Evolutionary conservation across 2,329 filamentous ascomycete genomes (phyloP).

Genomic region (Paramyrothecium sp.): DNA sequence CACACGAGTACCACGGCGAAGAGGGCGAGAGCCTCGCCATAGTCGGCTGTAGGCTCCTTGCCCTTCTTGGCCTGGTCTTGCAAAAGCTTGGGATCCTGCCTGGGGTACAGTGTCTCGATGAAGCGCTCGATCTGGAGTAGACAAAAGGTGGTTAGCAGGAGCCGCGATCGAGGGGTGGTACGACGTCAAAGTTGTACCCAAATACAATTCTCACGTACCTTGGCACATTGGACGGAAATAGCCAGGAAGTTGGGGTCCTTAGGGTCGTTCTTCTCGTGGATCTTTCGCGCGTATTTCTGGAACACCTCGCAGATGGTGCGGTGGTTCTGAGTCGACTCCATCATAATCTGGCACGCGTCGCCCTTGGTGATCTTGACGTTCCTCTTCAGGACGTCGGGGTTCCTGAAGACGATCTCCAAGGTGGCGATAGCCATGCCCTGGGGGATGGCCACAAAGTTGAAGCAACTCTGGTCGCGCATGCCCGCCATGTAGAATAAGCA

Average conservation of each 20-base stretch:
- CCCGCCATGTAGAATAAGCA: constrained; percentile 98
- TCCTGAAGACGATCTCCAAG: constrained; percentile 87
- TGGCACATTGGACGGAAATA: constrained; percentile 87
- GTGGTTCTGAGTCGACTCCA: constrained; percentile 88
- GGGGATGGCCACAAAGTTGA: constrained; percentile 98
- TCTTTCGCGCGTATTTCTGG: constrained; percentile 71
- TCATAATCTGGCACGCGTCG: constrained; percentile 87
- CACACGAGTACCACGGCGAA: constrained; percentile 64
- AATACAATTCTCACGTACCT: constrained; percentile 48
- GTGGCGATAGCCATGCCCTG: constrained; percentile 98
- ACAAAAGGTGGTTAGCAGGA: too few species aligned
- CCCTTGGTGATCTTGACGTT: constrained; percentile 98
- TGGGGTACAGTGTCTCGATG: constrained; percentile 89
- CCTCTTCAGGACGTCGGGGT: constrained; percentile 78
- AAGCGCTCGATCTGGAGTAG: constrained; percentile 79
- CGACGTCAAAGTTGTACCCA: not conserved
- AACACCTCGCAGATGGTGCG: constrained; percentile 79
- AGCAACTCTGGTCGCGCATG: constrained; percentile 91
- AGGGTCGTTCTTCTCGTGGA: constrained; percentile 92
- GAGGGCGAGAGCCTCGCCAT: constrained; percentile 65
- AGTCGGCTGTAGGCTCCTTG: constrained; percentile 45
- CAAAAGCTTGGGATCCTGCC: constrained; percentile 68
- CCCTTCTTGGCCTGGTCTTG: constrained; percentile 36
- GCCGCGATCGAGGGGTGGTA: too few species aligned
- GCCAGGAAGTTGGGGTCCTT: constrained; percentile 88